Evolutionary conservation across 1,139 yeast genomes (phyloP).

Genomic region (Sugiyamaella novakii): DNA sequence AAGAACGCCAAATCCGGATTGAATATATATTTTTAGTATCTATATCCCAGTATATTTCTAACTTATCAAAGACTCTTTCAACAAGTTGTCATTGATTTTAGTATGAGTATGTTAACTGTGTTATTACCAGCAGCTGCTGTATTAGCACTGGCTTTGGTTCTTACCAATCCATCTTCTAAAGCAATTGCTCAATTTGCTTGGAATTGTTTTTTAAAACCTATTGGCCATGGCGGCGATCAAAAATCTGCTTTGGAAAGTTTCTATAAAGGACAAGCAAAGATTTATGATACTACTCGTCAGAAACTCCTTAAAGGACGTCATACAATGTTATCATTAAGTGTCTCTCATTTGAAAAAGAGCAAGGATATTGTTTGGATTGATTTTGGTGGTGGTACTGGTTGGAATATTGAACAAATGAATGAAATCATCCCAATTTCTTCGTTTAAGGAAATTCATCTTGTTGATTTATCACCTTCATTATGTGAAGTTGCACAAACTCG

Average conservation of each 20-base stretch:
- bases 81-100: conserved; percentile 9
- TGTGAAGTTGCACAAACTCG: conserved; percentile 70
- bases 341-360: conserved; percentile 51
- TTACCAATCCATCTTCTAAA: conserved; percentile 27
- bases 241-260: conserved; percentile 71
- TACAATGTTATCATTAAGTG: conserved; percentile 61
- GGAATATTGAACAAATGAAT: conserved; percentile 77
- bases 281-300: conserved; percentile 70
- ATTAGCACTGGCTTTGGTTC: conserved; percentile 24
- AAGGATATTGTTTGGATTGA: conserved; percentile 69
- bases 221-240: conserved; percentile 55
- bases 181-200: conserved; percentile 36
- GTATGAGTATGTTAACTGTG: conserved; percentile 6
- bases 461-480: conserved; percentile 75
- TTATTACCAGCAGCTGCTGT: conserved; percentile 24
- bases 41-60: no score
- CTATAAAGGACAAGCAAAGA: conserved; percentile 73
- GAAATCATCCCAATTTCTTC: conserved; percentile 52
- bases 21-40: neutral
- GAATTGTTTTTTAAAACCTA: conserved; percentile 70
- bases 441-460: conserved; percentile 68
- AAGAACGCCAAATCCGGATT: neutral
- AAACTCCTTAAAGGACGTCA: conserved; percentile 70
- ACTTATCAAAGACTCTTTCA: conserved; percentile 7
- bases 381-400: conserved; percentile 84